Evolutionary conservation across 306 rosid species (phyloP), one percentile per base, ranked within the genome.

Genomic region (Rubus parviflorus): DNA sequence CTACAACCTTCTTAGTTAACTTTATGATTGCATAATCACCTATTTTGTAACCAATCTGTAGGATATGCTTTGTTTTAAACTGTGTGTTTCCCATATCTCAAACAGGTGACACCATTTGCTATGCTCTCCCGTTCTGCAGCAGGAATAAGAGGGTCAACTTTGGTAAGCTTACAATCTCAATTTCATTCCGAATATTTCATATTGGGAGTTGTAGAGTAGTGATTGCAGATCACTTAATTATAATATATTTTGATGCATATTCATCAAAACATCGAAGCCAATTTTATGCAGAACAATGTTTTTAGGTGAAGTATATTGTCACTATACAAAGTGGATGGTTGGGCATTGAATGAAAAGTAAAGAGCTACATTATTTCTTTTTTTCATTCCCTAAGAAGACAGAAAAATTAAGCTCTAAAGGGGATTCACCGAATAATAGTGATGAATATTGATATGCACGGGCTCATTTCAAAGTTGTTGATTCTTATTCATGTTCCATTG

Each of bases 81-180:
- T 37, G 17, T 8, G 38, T 60, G 65, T 82, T 72, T 71, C 80
- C 57, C 65, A 75, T 83, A 53, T 69, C n/a, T 35, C 69, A 68
- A 83, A 81, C 85, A 94, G 98, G 98, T 94, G 84, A 94, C 98
- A 64, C 94, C 95, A 41, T 89, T 79, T 84, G 97, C 97, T 14
- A 85, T 92, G 93, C 97, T 94, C 75, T 94, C 98, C 12, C 97
- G 98, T 35, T 78, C 96, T 73, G 90, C 92, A 17, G 97, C 96
- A 78, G 98, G 97, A 85, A 94, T 94, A 82, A 87, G 98, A 81
- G 95, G 98, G 74, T 86, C 97, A 41, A 87, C 96, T 75, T 77
- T 94, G 97, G 98, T 94, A 92, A 73, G 76, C 40, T 30, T 20
- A 71, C 5, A 6, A 52, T 71, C 19, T 14, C 41, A 20, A 38